Evolutionary conservation across 1,139 yeast genomes (phyloP).

Genomic region (Meyerozyma guilliermondii): DNA sequence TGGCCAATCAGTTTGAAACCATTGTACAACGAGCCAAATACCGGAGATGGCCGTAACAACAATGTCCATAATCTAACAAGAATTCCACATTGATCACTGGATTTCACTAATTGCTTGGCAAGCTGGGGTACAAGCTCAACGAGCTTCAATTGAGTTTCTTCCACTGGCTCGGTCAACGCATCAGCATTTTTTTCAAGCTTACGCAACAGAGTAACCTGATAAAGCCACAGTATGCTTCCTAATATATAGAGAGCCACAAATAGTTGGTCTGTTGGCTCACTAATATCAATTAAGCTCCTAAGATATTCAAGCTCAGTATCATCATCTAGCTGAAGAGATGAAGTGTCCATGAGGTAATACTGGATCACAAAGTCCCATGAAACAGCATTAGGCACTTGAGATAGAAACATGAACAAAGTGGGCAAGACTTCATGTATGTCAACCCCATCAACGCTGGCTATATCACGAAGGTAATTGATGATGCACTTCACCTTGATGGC

Average conservation of each 20-base stretch:
- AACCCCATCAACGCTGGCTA: constrained; percentile 7
- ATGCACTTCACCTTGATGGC: constrained; percentile 18
- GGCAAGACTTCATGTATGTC: constrained; percentile 5
- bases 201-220: constrained; percentile 11
- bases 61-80: constrained; percentile 30
- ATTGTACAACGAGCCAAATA: constrained; percentile 15
- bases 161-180: constrained; percentile 11
- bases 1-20: constrained; percentile 22
- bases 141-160: constrained; percentile 15
- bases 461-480: constrained; percentile 15
- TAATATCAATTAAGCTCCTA: constrained; percentile 12
- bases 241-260: constrained; percentile 18
- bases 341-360: constrained; percentile 39
- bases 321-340: constrained; percentile 23
- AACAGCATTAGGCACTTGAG: constrained; percentile 13
- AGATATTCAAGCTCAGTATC: constrained; percentile 15
- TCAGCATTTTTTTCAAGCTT: constrained; percentile 15
- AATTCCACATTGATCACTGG: constrained; percentile 13
- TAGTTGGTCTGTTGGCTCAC: constrained; percentile 2
- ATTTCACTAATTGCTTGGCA: constrained; percentile 17
- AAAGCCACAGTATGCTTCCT: constrained; percentile 26
- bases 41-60: constrained; percentile 16
- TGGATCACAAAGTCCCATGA: constrained; percentile 32
- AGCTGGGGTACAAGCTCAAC: constrained; percentile 20
- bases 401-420: constrained; percentile 7